phyloP scores from a whole-genome alignment of 192 early-diverging fungal species.

The Kickxella alabastrina region DNA sequence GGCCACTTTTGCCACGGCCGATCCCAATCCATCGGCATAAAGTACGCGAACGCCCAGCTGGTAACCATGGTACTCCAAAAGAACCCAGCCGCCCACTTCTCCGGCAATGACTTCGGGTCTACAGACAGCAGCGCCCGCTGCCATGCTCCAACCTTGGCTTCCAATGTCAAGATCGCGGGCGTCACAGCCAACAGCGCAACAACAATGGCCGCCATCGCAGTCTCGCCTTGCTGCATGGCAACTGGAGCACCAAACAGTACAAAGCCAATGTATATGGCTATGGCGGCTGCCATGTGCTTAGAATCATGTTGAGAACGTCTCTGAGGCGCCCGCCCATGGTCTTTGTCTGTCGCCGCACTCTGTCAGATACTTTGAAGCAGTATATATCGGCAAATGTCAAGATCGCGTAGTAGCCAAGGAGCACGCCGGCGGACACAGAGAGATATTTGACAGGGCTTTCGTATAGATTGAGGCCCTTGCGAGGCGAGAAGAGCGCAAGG shows the following conservation, averaged over 20 bases:
- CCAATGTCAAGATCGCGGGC: conserved; percentile 35
- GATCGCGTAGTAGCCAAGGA: conserved; percentile 40
- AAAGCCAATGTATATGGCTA: conserved; percentile 5
- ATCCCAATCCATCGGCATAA: conserved; percentile 51
- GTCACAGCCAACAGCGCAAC: conserved; percentile 38
- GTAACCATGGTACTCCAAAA: conserved; percentile 40
- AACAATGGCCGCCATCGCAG: conserved; percentile 29
- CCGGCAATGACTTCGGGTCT: conserved; percentile 19
- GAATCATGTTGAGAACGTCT: conserved; percentile 4
- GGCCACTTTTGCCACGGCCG: conserved; percentile 51
- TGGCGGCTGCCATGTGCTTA: conserved; percentile 10
- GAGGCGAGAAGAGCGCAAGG: conserved; percentile 32
- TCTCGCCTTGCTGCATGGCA: conserved; percentile 25
- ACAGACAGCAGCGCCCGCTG: conserved; percentile 21
- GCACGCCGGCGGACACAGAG: conserved; percentile 12
- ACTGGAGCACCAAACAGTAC: conserved; percentile 46
- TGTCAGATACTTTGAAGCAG: conserved; percentile 23
- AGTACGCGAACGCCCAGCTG: conserved; percentile 35
- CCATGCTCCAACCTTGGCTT: conserved; percentile 13
- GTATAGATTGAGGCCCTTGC: conserved; percentile 37
- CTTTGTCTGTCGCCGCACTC: background rate
- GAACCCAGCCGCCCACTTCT: conserved; percentile 45
- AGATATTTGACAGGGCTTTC: conserved; percentile 33
- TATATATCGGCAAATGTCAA: conserved; percentile 39
- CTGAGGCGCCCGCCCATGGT: conserved; percentile 2